Base-by-base conservation (phyloP, 257 asterid genomes). In the Vinca minor region DNA sequence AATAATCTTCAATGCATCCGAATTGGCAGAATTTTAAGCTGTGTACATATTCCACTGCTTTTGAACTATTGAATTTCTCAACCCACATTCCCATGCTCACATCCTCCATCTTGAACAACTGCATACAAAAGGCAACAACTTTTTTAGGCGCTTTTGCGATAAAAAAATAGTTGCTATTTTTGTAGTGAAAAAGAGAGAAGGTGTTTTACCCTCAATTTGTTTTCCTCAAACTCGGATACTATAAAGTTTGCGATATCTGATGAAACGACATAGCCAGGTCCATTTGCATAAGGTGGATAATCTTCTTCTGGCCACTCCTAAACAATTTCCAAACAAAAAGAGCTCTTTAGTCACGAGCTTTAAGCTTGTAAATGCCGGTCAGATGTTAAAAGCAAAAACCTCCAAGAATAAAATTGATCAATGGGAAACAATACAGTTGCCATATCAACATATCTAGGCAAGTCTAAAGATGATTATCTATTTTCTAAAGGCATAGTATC, bases 61-160 rank as follows among this genome's bases (percentile, higher is more conserved):
- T 79, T 34, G 94, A 26, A 66, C 75, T 76, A 39, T 91, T 88
- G 57, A 83, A 82, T 56, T 86, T 81, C 79, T 82, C 90, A 25
- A 91, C 95, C 98, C 98, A 91, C 88, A 86, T 83, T 57, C 98
- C 98, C 91, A 91, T 82, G 75, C 98, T 88, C 39, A 91, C 98
- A 20, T 91, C 98, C 73, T 91, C 98, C 98, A 91, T 91, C 80
- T 91, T 91, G 65, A 91, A 91, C 73, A 88, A 66, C 98, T 91
- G 89, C 74, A 59, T 6, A 62, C 48, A 36, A 50, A 46, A 9
- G 63, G 55, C 58, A 6, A 6, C 1, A n/a, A n/a, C n/a, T n/a
- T n/a, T n/a, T 0, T 23, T 35, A 35, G 8, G 46, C 25, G 36
- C 13, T 10, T 2, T 59, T 1, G 42, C 55, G n/a, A n/a, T n/a